These are phyloP conservation scores for Pythium phragmiticola DNA, from an alignment of 352 stramenopile genomes.

Conservation along the genomic window DNA sequence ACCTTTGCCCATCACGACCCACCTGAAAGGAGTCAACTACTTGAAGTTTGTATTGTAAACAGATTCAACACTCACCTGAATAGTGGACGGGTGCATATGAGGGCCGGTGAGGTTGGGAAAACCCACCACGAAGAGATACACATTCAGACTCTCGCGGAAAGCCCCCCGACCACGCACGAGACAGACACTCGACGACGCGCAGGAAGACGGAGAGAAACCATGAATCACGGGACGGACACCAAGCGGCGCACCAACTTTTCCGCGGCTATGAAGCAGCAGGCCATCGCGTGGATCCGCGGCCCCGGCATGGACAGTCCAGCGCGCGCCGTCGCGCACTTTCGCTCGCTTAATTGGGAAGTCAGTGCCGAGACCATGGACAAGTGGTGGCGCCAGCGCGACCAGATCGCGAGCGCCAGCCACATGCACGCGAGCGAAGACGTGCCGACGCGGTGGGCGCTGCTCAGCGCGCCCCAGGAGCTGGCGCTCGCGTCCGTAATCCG, in stretches of 20 bases:
- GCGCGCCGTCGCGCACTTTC: constrained; percentile 24
- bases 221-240: neutral
- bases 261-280: constrained; percentile 28
- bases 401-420: constrained; percentile 14
- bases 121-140: constrained; percentile 10
- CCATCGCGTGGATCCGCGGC: constrained; percentile 28
- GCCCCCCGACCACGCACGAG: constrained; percentile 8
- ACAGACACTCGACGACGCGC: neutral
- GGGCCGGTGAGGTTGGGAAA: neutral
- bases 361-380: constrained; percentile 23
- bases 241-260: constrained; percentile 27
- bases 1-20: constrained; percentile 11
- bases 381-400: constrained; percentile 28
- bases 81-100: constrained; percentile 15
- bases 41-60: constrained; percentile 19
- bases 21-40: neutral
- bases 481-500: constrained; percentile 24
- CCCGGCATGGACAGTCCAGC: constrained; percentile 20
- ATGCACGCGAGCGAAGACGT: neutral
- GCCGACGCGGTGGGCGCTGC: constrained; percentile 8
- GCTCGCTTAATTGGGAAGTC: constrained; percentile 29
- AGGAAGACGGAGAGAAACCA: neutral
- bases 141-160: neutral
- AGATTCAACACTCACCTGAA: neutral
- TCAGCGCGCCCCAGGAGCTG: constrained; percentile 18